Conservation (phyloP, 2,329 filamentous ascomycete species). For the Diaporthe capsici region DNA sequence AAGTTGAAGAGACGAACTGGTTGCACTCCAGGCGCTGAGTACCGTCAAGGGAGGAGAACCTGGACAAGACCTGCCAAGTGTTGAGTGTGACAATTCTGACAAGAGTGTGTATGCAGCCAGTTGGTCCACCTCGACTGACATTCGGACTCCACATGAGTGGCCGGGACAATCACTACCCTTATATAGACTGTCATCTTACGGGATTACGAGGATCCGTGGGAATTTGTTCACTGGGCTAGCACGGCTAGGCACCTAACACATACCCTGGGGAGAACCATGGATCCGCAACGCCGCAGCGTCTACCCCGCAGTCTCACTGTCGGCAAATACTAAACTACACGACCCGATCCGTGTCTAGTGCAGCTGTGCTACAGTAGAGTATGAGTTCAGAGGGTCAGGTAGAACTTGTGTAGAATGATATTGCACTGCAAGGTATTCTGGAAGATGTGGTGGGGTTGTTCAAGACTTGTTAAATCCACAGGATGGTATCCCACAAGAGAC, state of each 20-base stretch:
- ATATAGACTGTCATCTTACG: background rate
- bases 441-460: background rate
- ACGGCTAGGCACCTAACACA: background rate
- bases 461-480: background rate
- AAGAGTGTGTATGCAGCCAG: background rate
- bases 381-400: background rate
- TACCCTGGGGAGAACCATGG: conserved; percentile 13
- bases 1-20: background rate
- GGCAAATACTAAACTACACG: conserved; percentile 4
- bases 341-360: background rate
- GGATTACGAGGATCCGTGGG: background rate
- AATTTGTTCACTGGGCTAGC: background rate
- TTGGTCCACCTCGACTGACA: background rate
- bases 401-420: no score
- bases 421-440: background rate
- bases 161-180: conserved; percentile 6
- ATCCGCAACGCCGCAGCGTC: background rate
- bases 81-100: background rate
- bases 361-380: background rate
- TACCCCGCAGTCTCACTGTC: conserved; percentile 27
- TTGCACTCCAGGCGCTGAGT: background rate
- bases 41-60: background rate
- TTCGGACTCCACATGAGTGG: conserved; percentile 1
- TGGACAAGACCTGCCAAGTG: background rate
- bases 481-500: no score